Percentiles rank a stretch among this genome's conserved stretches.
Conservation (phyloP, 768 basidiomycete species). For the Pisolithus marmoratus region DNA sequence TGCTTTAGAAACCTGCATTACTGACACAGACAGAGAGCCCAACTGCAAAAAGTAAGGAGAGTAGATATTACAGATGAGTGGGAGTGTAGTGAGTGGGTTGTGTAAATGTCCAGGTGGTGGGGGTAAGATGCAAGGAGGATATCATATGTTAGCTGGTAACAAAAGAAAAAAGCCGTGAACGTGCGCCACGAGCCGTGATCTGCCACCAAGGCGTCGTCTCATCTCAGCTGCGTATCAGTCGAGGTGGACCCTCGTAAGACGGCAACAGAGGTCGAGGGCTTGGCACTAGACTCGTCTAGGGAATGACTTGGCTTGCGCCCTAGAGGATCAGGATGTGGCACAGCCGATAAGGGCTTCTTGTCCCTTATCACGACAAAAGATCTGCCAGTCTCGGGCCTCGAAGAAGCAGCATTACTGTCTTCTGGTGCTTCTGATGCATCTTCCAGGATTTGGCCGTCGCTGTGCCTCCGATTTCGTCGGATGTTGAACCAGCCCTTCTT, state of each 20-base stretch:
- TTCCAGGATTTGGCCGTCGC: constrained; percentile 42
- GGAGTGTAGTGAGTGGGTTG: constrained; percentile 15
- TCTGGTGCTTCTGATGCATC: constrained; percentile 13
- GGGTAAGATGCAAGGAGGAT: constrained; percentile 12
- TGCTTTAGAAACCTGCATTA: constrained; percentile 11
- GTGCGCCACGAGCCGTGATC: not conserved
- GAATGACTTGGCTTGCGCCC: constrained; percentile 22
- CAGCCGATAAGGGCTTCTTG: constrained; percentile 34
- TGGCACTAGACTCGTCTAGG: constrained; percentile 22
- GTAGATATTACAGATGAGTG: constrained; percentile 26
- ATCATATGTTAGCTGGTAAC: constrained; percentile 7
- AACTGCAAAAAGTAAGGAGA: constrained; percentile 15
- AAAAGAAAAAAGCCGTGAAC: not conserved
- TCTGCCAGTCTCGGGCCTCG: constrained; percentile 35
- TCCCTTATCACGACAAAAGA: constrained; percentile 73
- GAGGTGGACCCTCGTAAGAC: constrained; percentile 25
- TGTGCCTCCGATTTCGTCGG: constrained; percentile 53
- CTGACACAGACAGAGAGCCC: constrained; percentile 13
- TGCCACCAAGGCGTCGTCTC: not conserved
- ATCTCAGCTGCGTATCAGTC: constrained; percentile 1
- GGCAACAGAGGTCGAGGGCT: constrained; percentile 18
- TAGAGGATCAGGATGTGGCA: constrained; percentile 11
- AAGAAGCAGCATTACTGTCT: constrained; percentile 25
- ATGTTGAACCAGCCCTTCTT: constrained; percentile 71
- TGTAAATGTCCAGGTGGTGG: constrained; percentile 17